A percentile compares a stretch with the other conserved stretches of the same genome.
Evolutionary conservation across 805 yeast genomes (phyloP).

Genomic region (Teunomyces barrocoloradensis): DNA sequence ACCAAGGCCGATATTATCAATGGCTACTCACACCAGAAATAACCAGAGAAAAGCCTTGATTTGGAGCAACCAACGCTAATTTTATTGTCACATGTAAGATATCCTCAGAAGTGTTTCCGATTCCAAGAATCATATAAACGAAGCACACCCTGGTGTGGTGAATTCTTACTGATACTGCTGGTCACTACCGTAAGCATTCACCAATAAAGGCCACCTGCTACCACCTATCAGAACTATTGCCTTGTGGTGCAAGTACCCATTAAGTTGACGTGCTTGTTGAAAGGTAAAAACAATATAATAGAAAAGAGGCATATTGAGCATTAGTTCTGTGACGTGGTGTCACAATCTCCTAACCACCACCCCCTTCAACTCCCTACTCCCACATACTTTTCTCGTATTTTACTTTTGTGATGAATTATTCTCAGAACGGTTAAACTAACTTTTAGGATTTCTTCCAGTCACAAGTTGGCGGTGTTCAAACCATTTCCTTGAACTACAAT

Average conservation of each 20-base stretch:
- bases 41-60: no score
- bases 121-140: neutral
- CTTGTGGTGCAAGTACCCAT: constrained; percentile 2
- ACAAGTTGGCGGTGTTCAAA: constrained; percentile 81
- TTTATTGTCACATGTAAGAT: neutral
- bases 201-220: neutral
- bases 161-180: neutral
- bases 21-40: no score
- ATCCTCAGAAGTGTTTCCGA: constrained; percentile 4
- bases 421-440: constrained; percentile 22
- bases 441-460: constrained; percentile 81
- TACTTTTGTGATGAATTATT: constrained; percentile 1
- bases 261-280: constrained; percentile 1
- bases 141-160: neutral
- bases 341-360: neutral
- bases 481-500: constrained; percentile 73
- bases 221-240: neutral
- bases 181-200: constrained; percentile 1
- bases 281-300: neutral
- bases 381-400: constrained; percentile 3
- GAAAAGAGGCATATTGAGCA: constrained; percentile 3
- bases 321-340: neutral
- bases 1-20: no score
- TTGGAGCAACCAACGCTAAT: neutral
- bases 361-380: neutral